Conservation (phyloP, 306 rosid genomes). For the Trichosanthes cucumerina region DNA sequence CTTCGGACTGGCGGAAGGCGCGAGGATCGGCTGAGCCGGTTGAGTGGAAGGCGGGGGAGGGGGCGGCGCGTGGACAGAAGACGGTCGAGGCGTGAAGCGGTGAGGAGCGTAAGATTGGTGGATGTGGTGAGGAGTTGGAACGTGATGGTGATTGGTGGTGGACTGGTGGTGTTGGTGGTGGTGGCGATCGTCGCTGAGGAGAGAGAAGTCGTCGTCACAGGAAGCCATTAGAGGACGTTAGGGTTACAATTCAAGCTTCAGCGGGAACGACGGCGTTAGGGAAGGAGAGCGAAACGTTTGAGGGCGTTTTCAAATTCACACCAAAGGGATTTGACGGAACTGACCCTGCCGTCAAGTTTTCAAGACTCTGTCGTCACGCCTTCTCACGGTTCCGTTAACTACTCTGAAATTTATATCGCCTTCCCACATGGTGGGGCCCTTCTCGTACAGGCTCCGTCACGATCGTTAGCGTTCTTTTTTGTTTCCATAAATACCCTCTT, state of each 20-base stretch:
- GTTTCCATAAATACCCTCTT: background rate
- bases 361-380: conserved; percentile 42
- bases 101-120: conserved; percentile 52
- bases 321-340: conserved; percentile 50
- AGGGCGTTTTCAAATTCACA: conserved; percentile 13
- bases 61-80: conserved; percentile 24
- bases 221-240: conserved; percentile 82
- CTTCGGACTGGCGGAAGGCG: conserved; percentile 19
- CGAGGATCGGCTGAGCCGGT: conserved; percentile 2
- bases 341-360: conserved; percentile 31
- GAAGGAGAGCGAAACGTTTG: conserved; percentile 16
- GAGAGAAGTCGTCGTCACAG: conserved; percentile 91
- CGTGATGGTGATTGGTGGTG: conserved; percentile 20
- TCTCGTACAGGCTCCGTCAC: background rate
- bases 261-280: conserved; percentile 54
- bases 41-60: conserved; percentile 7
- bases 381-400: conserved; percentile 83
- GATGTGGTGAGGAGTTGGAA: conserved; percentile 30
- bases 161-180: conserved; percentile 27
- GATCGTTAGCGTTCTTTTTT: conserved; percentile 9
- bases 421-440: conserved; percentile 4
- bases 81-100: conserved; percentile 30
- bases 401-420: background rate
- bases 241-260: conserved; percentile 35
- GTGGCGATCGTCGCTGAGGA: conserved; percentile 61